Percentiles rank a stretch among this genome's conserved stretches.
These are phyloP conservation scores for Hygrophorus russula DNA, from an alignment of 768 basidiomycete species.

Conservation along the genomic window DNA sequence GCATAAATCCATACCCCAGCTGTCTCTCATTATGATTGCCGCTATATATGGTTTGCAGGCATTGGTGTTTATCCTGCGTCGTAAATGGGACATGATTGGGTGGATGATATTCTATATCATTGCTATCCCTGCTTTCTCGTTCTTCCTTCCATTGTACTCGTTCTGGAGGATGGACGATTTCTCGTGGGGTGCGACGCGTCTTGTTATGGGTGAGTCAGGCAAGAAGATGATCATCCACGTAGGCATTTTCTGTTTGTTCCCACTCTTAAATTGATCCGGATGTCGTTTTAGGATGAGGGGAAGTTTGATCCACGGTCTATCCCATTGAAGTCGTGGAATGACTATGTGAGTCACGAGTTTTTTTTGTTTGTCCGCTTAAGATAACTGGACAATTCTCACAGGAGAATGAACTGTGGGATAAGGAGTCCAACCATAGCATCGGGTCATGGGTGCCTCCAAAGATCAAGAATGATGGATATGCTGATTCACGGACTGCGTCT, in stretches of 20 bases:
- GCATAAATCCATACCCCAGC: slow-evolving; percentile 57
- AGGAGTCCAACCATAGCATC: slow-evolving; percentile 91
- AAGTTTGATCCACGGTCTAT: slow-evolving; percentile 92
- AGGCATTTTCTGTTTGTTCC: slow-evolving; percentile 18
- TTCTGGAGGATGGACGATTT: slow-evolving; percentile 99
- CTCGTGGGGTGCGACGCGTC: slow-evolving; percentile 88
- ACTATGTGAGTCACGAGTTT: slow-evolving; percentile 53
- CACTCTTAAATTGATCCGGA: not conserved
- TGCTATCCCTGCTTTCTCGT: slow-evolving; percentile 88
- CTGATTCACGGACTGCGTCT: slow-evolving; percentile 69
- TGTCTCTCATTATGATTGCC: slow-evolving; percentile 86
- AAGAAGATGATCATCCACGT: slow-evolving; percentile 95
- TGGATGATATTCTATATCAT: slow-evolving; percentile 97
- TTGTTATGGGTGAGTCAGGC: slow-evolving; percentile 88
- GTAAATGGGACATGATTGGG: slow-evolving; percentile 98
- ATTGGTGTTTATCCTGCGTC: slow-evolving; percentile 79
- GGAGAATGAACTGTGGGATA: slow-evolving; percentile 97
- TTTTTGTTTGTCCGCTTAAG: not conserved
- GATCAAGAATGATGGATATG: slow-evolving; percentile 59
- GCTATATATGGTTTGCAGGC: slow-evolving; percentile 94
- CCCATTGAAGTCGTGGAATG: slow-evolving; percentile 93
- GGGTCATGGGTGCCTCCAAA: slow-evolving; percentile 82
- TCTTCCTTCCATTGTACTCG: slow-evolving; percentile 86
- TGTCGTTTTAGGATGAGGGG: slow-evolving; percentile 70
- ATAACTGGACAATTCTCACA: slow-evolving; percentile 16